Evolutionary conservation across 306 rosid species (phyloP), one percentile per base, ranked within the genome.

Genomic region (Gastrolobium bilobum): DNA sequence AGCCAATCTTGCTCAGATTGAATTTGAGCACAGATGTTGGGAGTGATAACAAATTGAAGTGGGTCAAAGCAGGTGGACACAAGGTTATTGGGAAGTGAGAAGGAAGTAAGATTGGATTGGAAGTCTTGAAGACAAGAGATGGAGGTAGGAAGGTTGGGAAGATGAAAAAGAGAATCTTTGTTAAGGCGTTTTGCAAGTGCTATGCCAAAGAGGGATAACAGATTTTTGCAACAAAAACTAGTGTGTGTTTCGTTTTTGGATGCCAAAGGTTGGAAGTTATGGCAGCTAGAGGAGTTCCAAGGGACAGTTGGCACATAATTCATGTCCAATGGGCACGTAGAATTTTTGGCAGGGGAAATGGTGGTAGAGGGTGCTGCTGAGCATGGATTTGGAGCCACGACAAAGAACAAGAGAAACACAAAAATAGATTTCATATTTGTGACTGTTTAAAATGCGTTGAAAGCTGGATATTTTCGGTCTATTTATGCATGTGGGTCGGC

Each of bases 251-350:
- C 76, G 38, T 31, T n/a, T 63, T 37, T 37, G 59, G 86, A 26
- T 34, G 57, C 6, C 1, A 80, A 40, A 6, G 85, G 79, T 4
- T 87, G 73, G 79, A 81, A 88, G 62, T 77, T 85, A 14, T 13
- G 71, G 82, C 99, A 95, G 2, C 57, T 7, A 2, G 98, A 82
- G 3, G 79, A 38, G 75, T 91, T 90, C 93, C 97, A 95, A 2
- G 89, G 89, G 61, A 92, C 78, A 81, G 72, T 81, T 2, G n/a
- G 80, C 38, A 91, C 89, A 75, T 87, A 95, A 63, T 79, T 78
- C 31, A 95, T 83, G 52, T 88, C 80, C 89, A 92, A 31, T 7
- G 98, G 98, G 40, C 99, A 95, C 0, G 84, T 52, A 15, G 87
- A 68, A 34, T 68, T 53, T 50, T 76, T 61, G 43, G 39, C 47